phyloP scores from a whole-genome alignment of 1,139 yeast genomes.

The Suhomyces bokatorum region DNA sequence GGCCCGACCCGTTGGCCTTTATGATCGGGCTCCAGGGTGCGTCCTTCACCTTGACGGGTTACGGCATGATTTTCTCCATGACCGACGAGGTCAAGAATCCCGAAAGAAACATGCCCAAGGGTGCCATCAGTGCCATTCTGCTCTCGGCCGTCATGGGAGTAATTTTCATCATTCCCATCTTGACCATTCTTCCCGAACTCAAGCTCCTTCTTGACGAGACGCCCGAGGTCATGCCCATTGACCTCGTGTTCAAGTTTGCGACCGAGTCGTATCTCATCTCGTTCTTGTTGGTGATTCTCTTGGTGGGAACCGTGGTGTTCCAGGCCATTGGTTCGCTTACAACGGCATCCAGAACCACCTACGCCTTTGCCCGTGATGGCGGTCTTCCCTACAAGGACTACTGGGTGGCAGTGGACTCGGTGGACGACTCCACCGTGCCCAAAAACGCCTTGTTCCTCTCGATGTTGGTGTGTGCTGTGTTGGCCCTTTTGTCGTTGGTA shows the following conservation, averaged over 20 bases:
- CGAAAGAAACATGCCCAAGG: conserved; percentile 75
- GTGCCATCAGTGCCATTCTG: conserved; percentile 65
- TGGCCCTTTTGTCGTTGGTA: conserved; percentile 66
- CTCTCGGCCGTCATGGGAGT: conserved; percentile 68
- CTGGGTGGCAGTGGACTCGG: conserved; percentile 66
- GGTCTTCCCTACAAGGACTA: conserved; percentile 70
- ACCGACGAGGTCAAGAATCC: conserved; percentile 81
- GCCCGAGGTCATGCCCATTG: conserved; percentile 66
- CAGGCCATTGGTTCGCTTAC: conserved; percentile 81
- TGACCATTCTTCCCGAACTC: conserved; percentile 70
- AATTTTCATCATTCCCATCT: conserved; percentile 67
- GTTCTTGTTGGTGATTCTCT: conserved; percentile 61
- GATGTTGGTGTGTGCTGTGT: conserved; percentile 60
- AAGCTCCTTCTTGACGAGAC: conserved; percentile 55
- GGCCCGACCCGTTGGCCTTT: conserved; percentile 68
- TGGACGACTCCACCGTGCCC: conserved; percentile 62
- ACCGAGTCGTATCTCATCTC: conserved; percentile 69
- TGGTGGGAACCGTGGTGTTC: conserved; percentile 70
- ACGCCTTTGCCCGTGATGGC: conserved; percentile 86
- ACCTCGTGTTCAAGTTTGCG: conserved; percentile 65
- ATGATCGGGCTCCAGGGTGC: conserved; percentile 77
- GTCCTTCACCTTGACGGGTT: conserved; percentile 77
- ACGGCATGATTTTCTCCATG: conserved; percentile 78
- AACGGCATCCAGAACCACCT: conserved; percentile 84
- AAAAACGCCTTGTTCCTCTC: conserved; percentile 70